Evolutionary conservation across 805 yeast genomes (phyloP), one percentile per base, ranked within the genome.

Genomic region (Wickerhamiella sorbophila): DNA sequence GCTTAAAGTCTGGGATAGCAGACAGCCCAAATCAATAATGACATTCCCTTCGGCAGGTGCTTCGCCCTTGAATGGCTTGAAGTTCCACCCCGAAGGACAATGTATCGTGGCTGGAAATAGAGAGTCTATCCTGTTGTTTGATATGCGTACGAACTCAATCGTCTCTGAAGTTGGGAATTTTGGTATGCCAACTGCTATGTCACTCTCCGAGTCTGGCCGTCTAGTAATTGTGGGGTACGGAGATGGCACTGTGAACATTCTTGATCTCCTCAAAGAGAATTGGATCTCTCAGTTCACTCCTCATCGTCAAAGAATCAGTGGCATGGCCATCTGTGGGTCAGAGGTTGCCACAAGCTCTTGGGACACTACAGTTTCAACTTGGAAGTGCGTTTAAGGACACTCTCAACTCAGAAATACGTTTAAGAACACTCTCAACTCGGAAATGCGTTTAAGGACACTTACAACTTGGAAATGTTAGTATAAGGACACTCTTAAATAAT

Each of bases 1-100:
- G 5, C 12, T 36, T 31, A 36, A 36, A 20, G 12, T 36, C 19
- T 36, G 38, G 38, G 38, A 36, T 16, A 24, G 9, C 3, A 29
- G 38, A 19, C 38, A 36, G 20, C n/a, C 9, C 21, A 18, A n/a
- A 6, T 22, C 38, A 16, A 3, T 24, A 4, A 12, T 36, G 32
- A 22, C 14, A 5, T 36, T 36, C 20, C 31, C 21, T 22, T 19
- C 31, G 3, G 20, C 38, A n/a, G n/a, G 22, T 24, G 20, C n/a
- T 15, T 20, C 12, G 31, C 38, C 38, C 9, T 20, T 36, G 4
- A 17, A 20, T 4, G 31, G 16, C 3, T 9, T 36, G 12, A 3
- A 22, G n/a, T 36, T 36, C 16, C n/a, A 10, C n/a, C 31, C 31
- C 19, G 38, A 36, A 21, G 38, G 38, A 4, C 16, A 22, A 8